Conservation (phyloP, 2,329 filamentous ascomycete genomes). For the Aspergillus ustus region DNA sequence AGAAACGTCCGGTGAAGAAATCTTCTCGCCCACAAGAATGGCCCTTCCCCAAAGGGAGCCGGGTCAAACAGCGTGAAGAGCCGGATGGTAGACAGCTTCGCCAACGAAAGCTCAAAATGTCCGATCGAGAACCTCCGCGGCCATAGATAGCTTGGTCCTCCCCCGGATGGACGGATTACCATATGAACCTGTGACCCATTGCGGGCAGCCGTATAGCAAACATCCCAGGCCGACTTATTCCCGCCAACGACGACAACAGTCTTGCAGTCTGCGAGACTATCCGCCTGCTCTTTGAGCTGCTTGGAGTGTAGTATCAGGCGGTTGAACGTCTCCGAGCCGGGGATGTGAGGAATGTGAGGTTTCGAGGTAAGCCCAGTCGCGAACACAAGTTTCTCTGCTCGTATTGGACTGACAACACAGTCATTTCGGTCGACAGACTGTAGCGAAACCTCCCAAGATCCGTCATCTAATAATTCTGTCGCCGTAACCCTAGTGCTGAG, state of each 20-base stretch:
- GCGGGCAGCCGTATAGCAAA: constrained; percentile 59
- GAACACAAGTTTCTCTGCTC: constrained; percentile 55
- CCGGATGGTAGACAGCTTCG: constrained; percentile 48
- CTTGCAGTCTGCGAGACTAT: constrained; percentile 33
- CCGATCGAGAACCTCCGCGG: constrained; percentile 59
- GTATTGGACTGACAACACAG: constrained; percentile 11
- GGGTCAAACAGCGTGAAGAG: constrained; percentile 71
- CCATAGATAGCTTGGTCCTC: constrained; percentile 64
- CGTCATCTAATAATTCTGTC: constrained; percentile 24
- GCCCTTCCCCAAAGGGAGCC: constrained; percentile 65
- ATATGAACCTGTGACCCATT: constrained; percentile 59
- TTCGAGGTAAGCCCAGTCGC: constrained; percentile 62
- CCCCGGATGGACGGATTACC: constrained; percentile 58
- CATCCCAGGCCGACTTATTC: constrained; percentile 65
- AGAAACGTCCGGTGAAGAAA: neutral
- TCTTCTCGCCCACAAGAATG: neutral
- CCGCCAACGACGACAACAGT: constrained; percentile 60
- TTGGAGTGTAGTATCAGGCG: constrained; percentile 59
- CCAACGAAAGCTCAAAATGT: constrained; percentile 8
- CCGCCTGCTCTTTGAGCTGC: constrained; percentile 48
- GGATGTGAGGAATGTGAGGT: constrained; percentile 56
- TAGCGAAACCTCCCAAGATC: constrained; percentile 17
- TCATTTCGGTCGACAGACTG: neutral
- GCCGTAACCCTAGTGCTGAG: neutral
- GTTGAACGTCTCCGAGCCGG: constrained; percentile 53